A percentile compares a stretch with the other conserved stretches of the same genome.
These are phyloP conservation scores for Cyclotella sp. DNA, from an alignment of 108 stramenopile genomes.

Conservation along the genomic window DNA sequence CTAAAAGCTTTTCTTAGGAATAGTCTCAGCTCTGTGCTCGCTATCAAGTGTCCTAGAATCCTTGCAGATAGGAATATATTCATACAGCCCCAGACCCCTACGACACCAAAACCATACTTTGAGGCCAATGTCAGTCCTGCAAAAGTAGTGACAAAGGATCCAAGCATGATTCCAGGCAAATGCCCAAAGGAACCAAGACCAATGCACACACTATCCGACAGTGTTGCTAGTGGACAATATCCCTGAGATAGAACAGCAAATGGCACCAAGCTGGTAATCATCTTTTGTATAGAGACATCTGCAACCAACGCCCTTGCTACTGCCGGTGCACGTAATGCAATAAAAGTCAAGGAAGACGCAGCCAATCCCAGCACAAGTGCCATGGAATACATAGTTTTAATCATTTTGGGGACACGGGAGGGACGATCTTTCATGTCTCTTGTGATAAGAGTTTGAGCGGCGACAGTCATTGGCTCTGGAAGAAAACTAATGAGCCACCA, in stretches of 20 bases:
- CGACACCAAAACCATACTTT: slow-evolving; percentile 16
- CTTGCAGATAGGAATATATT: slow-evolving; percentile 34
- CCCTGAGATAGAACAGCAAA: slow-evolving; percentile 38
- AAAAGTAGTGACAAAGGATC: slow-evolving; percentile 21
- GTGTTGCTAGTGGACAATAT: slow-evolving; percentile 32
- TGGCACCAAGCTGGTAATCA: slow-evolving; percentile 28
- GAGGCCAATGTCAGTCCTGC: slow-evolving; percentile 21
- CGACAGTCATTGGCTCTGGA: slow-evolving; percentile 39
- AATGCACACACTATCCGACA: slow-evolving; percentile 38
- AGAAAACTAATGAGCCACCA: slow-evolving; percentile 48
- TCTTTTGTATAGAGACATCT: slow-evolving; percentile 33
- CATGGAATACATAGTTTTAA: slow-evolving; percentile 39
- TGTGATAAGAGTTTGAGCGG: slow-evolving; percentile 46
- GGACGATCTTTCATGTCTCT: slow-evolving; percentile 33
- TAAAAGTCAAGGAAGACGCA: slow-evolving; percentile 25
- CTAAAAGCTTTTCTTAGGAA: slow-evolving; percentile 21
- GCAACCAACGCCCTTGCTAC: slow-evolving; percentile 38
- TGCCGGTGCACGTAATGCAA: slow-evolving; percentile 16
- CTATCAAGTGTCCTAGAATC: slow-evolving; percentile 20
- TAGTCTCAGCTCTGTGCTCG: slow-evolving; percentile 29
- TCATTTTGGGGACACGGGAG: slow-evolving; percentile 34
- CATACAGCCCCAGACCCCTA: slow-evolving; percentile 45
- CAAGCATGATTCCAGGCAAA: slow-evolving; percentile 34
- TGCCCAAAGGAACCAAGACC: slow-evolving; percentile 35
- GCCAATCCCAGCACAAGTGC: slow-evolving; percentile 14